These are phyloP conservation scores for Helotiales sp. DNA, from an alignment of 2,329 filamentous ascomycete genomes.

Conservation along the genomic window DNA sequence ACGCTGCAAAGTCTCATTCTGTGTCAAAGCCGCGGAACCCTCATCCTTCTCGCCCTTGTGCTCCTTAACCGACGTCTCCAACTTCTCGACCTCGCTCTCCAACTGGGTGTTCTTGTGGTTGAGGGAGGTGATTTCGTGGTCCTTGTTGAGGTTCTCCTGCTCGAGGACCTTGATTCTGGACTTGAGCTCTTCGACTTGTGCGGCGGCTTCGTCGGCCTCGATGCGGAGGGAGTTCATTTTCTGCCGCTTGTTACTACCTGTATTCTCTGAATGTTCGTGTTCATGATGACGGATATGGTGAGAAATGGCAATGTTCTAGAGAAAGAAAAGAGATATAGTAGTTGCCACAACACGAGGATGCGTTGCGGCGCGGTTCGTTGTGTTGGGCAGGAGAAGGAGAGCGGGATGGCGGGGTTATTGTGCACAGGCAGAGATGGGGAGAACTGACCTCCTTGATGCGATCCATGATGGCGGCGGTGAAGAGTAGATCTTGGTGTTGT, in stretches of 20 bases:
- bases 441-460: constrained; percentile 85
- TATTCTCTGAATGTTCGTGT: background rate
- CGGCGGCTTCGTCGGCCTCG: constrained; percentile 84
- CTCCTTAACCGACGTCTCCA: constrained; percentile 82
- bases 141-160: constrained; percentile 94
- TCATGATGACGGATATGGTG: constrained; percentile 1
- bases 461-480: constrained; percentile 65
- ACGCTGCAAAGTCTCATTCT: constrained; percentile 90
- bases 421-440: constrained; percentile 19
- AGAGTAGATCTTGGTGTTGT: constrained; percentile 7
- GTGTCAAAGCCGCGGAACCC: constrained; percentile 79
- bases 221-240: constrained; percentile 95
- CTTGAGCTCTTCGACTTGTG: constrained; percentile 87
- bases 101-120: constrained; percentile 94
- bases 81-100: constrained; percentile 89
- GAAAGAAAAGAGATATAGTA: background rate
- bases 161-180: constrained; percentile 86
- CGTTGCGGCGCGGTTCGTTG: constrained; percentile 1
- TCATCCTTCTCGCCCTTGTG: constrained; percentile 86
- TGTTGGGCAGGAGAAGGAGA: constrained; percentile 7
- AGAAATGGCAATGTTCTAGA: too few relatives aligned
- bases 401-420: constrained; percentile 41
- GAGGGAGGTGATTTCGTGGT: constrained; percentile 97
- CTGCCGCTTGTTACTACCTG: constrained; percentile 51
- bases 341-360: constrained; percentile 2